Evolutionary conservation across 2,329 filamentous ascomycete species (phyloP).

Genomic region (Fusarium tjaetaba): DNA sequence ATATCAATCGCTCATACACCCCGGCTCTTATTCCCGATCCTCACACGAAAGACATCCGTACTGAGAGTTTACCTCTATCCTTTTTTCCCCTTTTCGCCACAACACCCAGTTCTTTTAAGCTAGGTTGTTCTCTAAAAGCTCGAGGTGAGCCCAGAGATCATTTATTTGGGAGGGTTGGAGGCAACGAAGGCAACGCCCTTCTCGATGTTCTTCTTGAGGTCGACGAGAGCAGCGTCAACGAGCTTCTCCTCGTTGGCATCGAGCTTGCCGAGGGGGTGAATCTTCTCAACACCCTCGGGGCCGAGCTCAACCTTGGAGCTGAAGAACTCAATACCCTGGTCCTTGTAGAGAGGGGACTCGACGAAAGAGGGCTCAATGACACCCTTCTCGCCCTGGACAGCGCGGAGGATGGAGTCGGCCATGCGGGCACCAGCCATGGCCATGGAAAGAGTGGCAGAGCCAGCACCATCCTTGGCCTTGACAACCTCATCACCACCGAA

Average conservation of each 20-base stretch:
- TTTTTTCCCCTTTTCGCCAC: slow-evolving; percentile 33
- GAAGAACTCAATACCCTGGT: slow-evolving; percentile 98
- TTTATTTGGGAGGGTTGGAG: slow-evolving; percentile 69
- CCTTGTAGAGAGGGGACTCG: slow-evolving; percentile 97
- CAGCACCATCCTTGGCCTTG: slow-evolving; percentile 97
- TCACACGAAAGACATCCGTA: slow-evolving; percentile 26
- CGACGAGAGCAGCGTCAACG: slow-evolving; percentile 82
- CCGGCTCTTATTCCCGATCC: slow-evolving; percentile 18
- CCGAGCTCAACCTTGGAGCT: slow-evolving; percentile 94
- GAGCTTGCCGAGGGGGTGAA: slow-evolving; percentile 85
- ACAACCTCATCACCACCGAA: slow-evolving; percentile 99
- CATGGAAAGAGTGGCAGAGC: slow-evolving; percentile 98
- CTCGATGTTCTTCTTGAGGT: slow-evolving; percentile 93
- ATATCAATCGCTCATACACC: slow-evolving; percentile 39
- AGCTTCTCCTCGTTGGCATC: slow-evolving; percentile 89
- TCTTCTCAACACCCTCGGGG: slow-evolving; percentile 95
- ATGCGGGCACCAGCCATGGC: slow-evolving; percentile 88
- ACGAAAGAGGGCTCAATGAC: slow-evolving; percentile 97
- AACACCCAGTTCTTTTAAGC: background rate
- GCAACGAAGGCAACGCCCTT: slow-evolving; percentile 79
- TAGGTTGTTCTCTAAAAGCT: slow-evolving; percentile 2
- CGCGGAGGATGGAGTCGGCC: slow-evolving; percentile 93
- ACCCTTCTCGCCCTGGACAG: slow-evolving; percentile 91
- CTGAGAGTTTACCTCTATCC: slow-evolving; percentile 20
- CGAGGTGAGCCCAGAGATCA: slow-evolving; percentile 4